Evolutionary conservation across 2,329 filamentous ascomycete species (phyloP).

Genomic region (Fusarium guadeloupense): DNA sequence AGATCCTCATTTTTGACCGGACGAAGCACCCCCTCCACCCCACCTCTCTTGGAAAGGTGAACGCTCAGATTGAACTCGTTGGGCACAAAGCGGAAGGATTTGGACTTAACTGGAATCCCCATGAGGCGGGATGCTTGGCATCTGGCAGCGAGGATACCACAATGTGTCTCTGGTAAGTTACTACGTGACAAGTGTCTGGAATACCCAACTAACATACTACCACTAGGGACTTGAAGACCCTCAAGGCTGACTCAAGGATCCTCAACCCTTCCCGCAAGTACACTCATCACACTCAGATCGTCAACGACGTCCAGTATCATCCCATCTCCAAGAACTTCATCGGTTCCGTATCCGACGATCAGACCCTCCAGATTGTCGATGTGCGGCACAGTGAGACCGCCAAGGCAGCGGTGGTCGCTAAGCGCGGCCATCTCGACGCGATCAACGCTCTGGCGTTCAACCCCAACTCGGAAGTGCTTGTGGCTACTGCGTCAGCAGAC

Average conservation of each 20-base stretch:
- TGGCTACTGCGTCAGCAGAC: constrained; percentile 94
- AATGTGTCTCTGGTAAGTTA: constrained; percentile 83
- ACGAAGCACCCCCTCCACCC: constrained; percentile 90
- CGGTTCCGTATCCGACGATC: constrained; percentile 93
- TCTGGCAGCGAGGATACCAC: constrained; percentile 94
- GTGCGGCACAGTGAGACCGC: constrained; percentile 74
- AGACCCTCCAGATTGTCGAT: constrained; percentile 92
- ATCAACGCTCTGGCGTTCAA: constrained; percentile 98
- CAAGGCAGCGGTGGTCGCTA: constrained; percentile 73
- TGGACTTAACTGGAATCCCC: constrained; percentile 91
- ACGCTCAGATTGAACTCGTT: constrained; percentile 83
- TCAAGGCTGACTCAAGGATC: constrained; percentile 73
- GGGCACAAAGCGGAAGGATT: constrained; percentile 93
- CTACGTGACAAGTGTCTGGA: constrained; percentile 4
- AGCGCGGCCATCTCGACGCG: constrained; percentile 84
- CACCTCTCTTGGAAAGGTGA: constrained; percentile 68
- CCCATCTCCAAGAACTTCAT: constrained; percentile 85
- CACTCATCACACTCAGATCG: constrained; percentile 87
- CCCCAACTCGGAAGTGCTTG: constrained; percentile 84
- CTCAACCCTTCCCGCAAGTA: constrained; percentile 79
- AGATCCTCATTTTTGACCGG: constrained; percentile 92
- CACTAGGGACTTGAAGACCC: constrained; percentile 79
- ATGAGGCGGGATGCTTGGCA: constrained; percentile 80
- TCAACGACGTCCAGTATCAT: constrained; percentile 98
- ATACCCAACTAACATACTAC: constrained; percentile 20